Percentiles rank a stretch among this genome's conserved stretches.
Conservation (phyloP, 2,329 filamentous ascomycete genomes). For the Alternaria ethzedia region DNA sequence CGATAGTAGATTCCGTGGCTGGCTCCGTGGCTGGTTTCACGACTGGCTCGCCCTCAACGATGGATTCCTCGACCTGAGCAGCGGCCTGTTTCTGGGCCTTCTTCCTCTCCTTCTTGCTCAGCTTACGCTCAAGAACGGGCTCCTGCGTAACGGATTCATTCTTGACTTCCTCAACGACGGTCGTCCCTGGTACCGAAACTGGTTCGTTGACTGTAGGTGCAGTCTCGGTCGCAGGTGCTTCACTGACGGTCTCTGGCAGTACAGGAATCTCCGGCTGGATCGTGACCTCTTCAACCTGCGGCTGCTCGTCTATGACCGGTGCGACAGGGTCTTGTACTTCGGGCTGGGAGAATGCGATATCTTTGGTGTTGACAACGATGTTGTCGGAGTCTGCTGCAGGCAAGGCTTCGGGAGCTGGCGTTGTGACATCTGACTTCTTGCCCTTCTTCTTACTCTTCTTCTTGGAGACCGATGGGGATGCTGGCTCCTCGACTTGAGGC, state of each 20-base stretch:
- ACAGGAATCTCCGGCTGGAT: not conserved
- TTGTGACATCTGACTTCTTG: slow-evolving; percentile 25
- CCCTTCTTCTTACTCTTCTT: slow-evolving; percentile 38
- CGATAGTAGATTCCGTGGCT: not conserved
- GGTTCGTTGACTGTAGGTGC: slow-evolving; percentile 3
- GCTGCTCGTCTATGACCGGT: not conserved
- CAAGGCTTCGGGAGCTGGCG: slow-evolving; percentile 15
- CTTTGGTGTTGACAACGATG: not conserved
- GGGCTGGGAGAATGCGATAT: not conserved
- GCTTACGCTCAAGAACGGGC: slow-evolving; percentile 31
- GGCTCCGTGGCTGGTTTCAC: not conserved
- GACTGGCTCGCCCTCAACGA: not conserved
- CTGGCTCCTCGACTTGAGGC: slow-evolving; percentile 8
- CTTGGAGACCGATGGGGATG: slow-evolving; percentile 13
- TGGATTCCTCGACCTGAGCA: slow-evolving; percentile 12
- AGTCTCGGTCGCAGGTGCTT: slow-evolving; percentile 3
- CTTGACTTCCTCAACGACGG: not conserved
- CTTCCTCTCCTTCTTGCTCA: slow-evolving; percentile 47
- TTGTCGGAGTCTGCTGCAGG: slow-evolving; percentile 5
- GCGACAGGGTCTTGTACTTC: not conserved
- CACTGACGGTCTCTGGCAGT: not conserved
- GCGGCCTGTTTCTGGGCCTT: slow-evolving; percentile 34
- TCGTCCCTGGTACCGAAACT: not conserved
- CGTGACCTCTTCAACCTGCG: not conserved
- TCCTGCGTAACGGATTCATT: slow-evolving; percentile 14